Evolutionary conservation across 148 eudicot species (phyloP).

Genomic region (Rhododendron vialii): DNA sequence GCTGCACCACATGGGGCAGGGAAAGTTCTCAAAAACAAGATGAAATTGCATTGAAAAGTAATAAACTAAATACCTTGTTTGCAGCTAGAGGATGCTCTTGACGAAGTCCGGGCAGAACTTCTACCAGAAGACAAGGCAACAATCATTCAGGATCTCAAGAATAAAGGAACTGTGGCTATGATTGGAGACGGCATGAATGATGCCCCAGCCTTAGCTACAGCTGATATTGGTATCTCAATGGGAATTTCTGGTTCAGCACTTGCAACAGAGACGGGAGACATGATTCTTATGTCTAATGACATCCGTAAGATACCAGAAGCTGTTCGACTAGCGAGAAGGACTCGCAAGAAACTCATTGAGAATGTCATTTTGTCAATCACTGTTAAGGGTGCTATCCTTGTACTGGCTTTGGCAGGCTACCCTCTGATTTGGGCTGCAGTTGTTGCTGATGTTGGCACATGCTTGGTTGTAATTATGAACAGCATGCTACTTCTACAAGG

Average conservation of each 20-base stretch:
- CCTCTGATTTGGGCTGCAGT: constrained; percentile 42
- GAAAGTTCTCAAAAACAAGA: neutral
- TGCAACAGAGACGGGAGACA: constrained; percentile 38
- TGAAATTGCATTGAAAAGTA: neutral
- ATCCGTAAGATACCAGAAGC: constrained; percentile 36
- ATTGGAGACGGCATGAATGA: constrained; percentile 49
- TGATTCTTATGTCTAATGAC: constrained; percentile 48
- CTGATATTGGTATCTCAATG: constrained; percentile 51
- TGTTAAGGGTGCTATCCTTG: constrained; percentile 16
- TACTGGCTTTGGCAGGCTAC: constrained; percentile 8
- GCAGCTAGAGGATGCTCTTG: constrained; percentile 30
- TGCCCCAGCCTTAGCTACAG: constrained; percentile 40
- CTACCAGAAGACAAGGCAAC: constrained; percentile 43
- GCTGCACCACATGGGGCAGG: neutral
- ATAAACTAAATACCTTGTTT: neutral
- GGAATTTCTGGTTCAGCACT: constrained; percentile 47
- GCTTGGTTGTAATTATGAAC: constrained; percentile 40
- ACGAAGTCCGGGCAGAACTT: constrained; percentile 28
- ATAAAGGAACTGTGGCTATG: constrained; percentile 36
- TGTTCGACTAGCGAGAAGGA: constrained; percentile 29
- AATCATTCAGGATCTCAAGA: constrained; percentile 28
- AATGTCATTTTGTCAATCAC: constrained; percentile 32
- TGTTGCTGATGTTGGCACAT: constrained; percentile 44
- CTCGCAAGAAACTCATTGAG: constrained; percentile 34
- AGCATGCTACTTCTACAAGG: constrained; percentile 38